Evolutionary conservation across 352 stramenopile genomes (phyloP), one percentile per base, ranked within the genome.

Genomic region (Globisporangium yorkense): DNA sequence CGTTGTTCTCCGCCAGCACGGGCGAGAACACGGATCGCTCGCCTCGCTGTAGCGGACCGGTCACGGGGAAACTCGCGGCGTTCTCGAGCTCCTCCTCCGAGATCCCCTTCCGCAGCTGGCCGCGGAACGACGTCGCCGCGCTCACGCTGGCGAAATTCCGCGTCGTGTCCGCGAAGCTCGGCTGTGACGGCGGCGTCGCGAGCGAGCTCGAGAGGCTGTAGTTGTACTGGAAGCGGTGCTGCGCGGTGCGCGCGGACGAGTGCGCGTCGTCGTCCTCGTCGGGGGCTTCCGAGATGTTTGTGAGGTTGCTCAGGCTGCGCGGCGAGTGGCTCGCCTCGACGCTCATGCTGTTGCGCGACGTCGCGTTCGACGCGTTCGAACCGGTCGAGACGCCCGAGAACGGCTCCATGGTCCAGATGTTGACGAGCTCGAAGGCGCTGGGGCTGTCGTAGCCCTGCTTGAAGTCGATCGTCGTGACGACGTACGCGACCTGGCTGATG

Each of bases 401-500:
- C 27, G 70, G 66, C 40, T 75, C 66, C 5, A 63, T 46, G 31
- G 15, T 59, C 82, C 79, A 92, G 29, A 89, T 80, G 59, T 89
- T 92, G 31, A 71, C 63, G 54, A 67, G 61, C 20, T 77, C 69
- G 2, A 63, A 58, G 16, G 65, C 62, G 0, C 21, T 49, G 37
- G 70, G 65, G 5, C 18, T 35, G 31, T 77, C 72, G 53, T 92
- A 92, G 49, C 80, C 83, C 31, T 63, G 72, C 46, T 80, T 83
- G 57, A 87, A 92, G 62, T 91, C 80, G 33, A 86, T 77, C 13
- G 78, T 86, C 21, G 80, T 87, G 44, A 93, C 60, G 50, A 90
- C 79, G 46, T 91, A 68, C 20, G 84, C 74, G 24, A 93, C 77
- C 40, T 93, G 84, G n/a, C 73, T 76, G 54, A 93, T 88, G 56